Evolutionary conservation across 768 basidiomycete species (phyloP), one percentile per base, ranked within the genome.

Genomic region (Suillus ampliporus): DNA sequence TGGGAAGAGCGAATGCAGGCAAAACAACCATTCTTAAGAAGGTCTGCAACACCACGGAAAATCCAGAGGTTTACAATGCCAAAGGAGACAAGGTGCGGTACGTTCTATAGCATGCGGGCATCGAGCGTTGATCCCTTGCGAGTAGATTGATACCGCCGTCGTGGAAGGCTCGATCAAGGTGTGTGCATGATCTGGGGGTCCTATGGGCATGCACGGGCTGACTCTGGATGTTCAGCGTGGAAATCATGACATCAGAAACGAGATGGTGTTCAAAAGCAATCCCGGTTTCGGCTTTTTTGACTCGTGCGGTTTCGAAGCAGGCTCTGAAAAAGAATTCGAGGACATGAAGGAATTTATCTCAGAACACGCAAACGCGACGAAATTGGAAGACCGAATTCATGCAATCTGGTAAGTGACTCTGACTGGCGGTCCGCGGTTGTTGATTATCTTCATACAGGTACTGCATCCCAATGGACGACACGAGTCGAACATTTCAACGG

Each of bases 251-350:
- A 31, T 31, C 31, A 31, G 4, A 6, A 31, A 31, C 31, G 31
- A 31, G 31, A 3, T 31, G 31, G 31, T 31, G 31, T 31, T 31
- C 31, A 31, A 31, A 31, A 31, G 31, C 31, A 31, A 31, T 31
- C 31, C 31, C 6, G 31, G 31, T 31, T 31, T 31, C 31, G 69
- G 77, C 48, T 78, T 79, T 56, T 79, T 79, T 48, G 78, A 80
- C 59, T 15, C 15, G 28, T 56, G 35, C 1, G 40, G n/a, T 37
- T 57, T 57, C 17, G 37, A 57, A 23, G 56, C 54, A 6, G 31
- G 56, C 8, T 5, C 14, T 10, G 34, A 9, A 37, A 9, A 57
- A 5, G 34, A 57, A 10, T 57, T 41, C n/a, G 6, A 21, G 11
- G 21, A n/a, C 17, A 41, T 57, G 56, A 40, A 41, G 35, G 19